Evolutionary conservation across 1,284 basidiomycete genomes (phyloP).

Genomic region (Sphaerobolus stellatus): DNA sequence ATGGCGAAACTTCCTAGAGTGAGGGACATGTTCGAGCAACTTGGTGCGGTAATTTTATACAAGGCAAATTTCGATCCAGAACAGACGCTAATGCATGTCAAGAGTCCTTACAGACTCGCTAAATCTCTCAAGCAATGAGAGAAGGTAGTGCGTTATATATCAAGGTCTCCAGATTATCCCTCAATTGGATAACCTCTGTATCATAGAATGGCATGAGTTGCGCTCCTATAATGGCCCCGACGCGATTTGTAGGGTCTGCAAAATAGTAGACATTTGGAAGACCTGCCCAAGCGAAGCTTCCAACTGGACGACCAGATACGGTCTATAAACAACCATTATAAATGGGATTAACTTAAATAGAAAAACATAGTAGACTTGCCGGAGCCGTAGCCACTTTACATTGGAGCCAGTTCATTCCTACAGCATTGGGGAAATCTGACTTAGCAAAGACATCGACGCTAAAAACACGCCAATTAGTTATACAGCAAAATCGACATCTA

Average conservation of each 20-base stretch:
- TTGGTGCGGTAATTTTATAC: too few relatives aligned
- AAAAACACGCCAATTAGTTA: too few relatives aligned
- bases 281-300: not conserved
- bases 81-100: too few relatives aligned
- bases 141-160: not conserved
- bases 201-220: not conserved
- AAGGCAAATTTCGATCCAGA: too few relatives aligned
- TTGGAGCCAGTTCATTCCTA: constrained; percentile 1
- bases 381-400: constrained; percentile 1
- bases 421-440: not conserved
- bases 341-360: too few relatives aligned
- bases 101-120: too few relatives aligned
- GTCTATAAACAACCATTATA: not conserved
- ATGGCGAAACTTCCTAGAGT: too few relatives aligned
- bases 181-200: not conserved
- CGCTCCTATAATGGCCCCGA: not conserved
- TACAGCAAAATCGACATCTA: not conserved
- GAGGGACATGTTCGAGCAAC: too few relatives aligned
- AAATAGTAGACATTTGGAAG: not conserved
- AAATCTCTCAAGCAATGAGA: too few relatives aligned
- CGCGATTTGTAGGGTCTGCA: not conserved
- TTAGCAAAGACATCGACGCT: constrained; percentile 1
- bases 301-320: not conserved
- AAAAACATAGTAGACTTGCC: too few relatives aligned
- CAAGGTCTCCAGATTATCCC: not conserved